Base-by-base conservation (phyloP, 2,329 filamentous ascomycete species). In the Mycosphaerella sp. region DNA sequence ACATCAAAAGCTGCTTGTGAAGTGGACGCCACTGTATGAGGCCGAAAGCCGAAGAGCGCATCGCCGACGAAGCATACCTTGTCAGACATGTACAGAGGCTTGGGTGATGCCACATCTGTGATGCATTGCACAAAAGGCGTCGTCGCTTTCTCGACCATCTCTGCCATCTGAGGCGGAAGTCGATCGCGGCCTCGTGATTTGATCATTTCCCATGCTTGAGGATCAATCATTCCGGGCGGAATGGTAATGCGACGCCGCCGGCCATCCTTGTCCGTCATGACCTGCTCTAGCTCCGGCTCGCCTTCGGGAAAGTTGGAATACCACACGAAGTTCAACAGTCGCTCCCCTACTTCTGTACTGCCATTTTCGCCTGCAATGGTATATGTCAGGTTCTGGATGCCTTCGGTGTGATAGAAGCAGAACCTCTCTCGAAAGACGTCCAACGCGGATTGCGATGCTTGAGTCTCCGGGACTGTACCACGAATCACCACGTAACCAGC, bases 311-410 rank as follows among this genome's bases (percentile, higher is more conserved):
- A 66, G 56, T 76, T 73, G 45, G 64, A 69, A 62, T 77, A 78
- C 67, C 73, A 76, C 2, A 77, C 72, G 50, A 71, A 76, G 56
- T 77, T 77, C 45, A 77, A 64, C 5, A 75, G 69, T 4, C 73
- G 71, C n/a, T 73, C 60, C 3, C 72, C 73, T 0, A 67, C 66
- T 12, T 66, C 62, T 2, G 74, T 67, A 12, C 64, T 67, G 5
- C 74, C 74, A 43, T 72, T 63, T 36, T 70, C 65, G 2, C 71
- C 70, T 0, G 74, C 75, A 29, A 78, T 75, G 8, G 72, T 67
- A 58, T 76, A 76, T 4, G 69, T 71, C 7, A 72, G 62, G 38
- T 72, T 70, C 45, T 73, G 70, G 9, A 71, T 66, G 2, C 69
- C 69, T 14, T 57, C 53, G 50, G 64, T 55, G 47, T 73, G 71